phyloP scores from a whole-genome alignment of 2,329 filamentous ascomycete genomes.

The Aspergillus bombycis region DNA sequence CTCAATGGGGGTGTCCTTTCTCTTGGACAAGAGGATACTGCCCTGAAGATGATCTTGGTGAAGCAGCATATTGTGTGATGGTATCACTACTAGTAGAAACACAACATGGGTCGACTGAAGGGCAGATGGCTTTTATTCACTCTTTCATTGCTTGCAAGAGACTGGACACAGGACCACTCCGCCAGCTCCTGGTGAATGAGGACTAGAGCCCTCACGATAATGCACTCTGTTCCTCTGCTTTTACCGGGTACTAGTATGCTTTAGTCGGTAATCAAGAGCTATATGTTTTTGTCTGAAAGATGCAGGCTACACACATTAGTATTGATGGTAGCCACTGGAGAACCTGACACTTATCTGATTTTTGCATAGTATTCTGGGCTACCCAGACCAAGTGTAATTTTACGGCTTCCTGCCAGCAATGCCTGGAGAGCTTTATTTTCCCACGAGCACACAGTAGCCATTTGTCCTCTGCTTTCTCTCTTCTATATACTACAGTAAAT shows the following conservation, averaged over 20 bases:
- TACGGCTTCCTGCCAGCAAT: not conserved
- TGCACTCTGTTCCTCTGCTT: not conserved
- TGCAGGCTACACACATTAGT: not conserved
- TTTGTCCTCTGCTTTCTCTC: not conserved
- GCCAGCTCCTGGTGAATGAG: not conserved
- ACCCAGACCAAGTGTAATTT: not conserved
- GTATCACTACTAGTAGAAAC: not conserved
- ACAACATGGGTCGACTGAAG: not conserved
- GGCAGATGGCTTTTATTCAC: slow-evolving; percentile 8
- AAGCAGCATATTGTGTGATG: not conserved
- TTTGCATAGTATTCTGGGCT: not conserved
- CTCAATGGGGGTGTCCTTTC: not conserved
- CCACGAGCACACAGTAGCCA: slow-evolving; percentile 14
- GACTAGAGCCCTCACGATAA: not conserved
- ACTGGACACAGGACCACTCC: not conserved
- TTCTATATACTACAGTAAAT: not conserved
- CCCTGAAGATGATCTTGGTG: not conserved
- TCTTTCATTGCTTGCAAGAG: not conserved
- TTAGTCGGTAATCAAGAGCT: no score
- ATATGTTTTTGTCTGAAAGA: not conserved
- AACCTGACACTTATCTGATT: not conserved
- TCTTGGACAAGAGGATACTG: not conserved
- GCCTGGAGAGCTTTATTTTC: not conserved
- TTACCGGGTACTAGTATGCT: not conserved
- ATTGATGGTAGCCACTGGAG: not conserved